Evolutionary conservation across 495 filamentous ascomycete genomes (phyloP), one percentile per base, ranked within the genome.

Genomic region (Pseudomonodictys pantanalensis): DNA sequence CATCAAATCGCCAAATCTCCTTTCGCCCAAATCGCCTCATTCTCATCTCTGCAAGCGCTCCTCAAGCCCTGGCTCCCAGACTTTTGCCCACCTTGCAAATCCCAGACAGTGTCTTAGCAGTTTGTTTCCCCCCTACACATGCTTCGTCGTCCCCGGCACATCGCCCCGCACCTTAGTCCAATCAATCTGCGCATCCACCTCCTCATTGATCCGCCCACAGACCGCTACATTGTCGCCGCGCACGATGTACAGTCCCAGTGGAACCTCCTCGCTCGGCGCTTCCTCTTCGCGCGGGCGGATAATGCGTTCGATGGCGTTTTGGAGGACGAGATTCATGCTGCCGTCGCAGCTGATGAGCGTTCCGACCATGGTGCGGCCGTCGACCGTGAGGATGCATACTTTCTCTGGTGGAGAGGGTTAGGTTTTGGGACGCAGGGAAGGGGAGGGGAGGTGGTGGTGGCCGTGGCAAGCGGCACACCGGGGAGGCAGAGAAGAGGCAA

Each of bases 191-290:
- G 72, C 77, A 73, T 97, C 93, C 42, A 96, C 77, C 59, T 87
- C 80, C 71, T 95, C 92, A 72, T 97, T 90, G 15, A 98, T 84
- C 43, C 93, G 78, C 5, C 93, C 93, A 39, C 91, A 90, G 15
- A 93, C 73, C n/a, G 87, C 91, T 48, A 98, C 93, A 70, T 91
- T 96, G 65, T 97, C 95, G 17, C 93, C 93, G 59, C 95, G 84
- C 51, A 98, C 87, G 42, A 98, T 73, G 68, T 98, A 97, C 12
- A 97, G 75, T 0, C 93, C 93, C 68, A 96, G 85, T 24, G 85
- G 82, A 26, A 92, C 85, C 71, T 95, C 84, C 30, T 84, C 81
- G 56, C 89, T 95, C 0, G 86, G 82, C 60, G 95, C 90, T 35
- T 81, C 79, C 65, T 95, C 90, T 56, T 97, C 92, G 41, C 81